phyloP scores from a whole-genome alignment of 2,329 filamentous ascomycete genomes.

The Sphaceloma murrayae region DNA sequence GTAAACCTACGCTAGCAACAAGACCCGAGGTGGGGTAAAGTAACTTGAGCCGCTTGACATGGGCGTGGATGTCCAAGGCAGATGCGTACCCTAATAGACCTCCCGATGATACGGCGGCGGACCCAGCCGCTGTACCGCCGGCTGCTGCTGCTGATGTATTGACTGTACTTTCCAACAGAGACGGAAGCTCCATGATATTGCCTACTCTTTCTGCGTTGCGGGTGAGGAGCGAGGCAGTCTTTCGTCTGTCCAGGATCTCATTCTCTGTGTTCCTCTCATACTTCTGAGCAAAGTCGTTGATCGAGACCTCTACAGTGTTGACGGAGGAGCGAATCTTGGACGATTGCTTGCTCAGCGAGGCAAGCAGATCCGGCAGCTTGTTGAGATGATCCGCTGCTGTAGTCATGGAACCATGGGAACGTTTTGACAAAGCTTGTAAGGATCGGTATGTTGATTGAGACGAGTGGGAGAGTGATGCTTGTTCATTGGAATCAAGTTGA shows the following conservation, averaged over 20 bases:
- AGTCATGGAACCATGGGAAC: slow-evolving; percentile 77
- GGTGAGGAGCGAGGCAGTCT: slow-evolving; percentile 69
- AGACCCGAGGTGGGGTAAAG: slow-evolving; percentile 73
- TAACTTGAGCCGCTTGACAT: slow-evolving; percentile 75
- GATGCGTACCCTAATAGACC: slow-evolving; percentile 60
- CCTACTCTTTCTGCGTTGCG: slow-evolving; percentile 82
- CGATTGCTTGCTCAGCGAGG: slow-evolving; percentile 56
- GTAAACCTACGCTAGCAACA: slow-evolving; percentile 59
- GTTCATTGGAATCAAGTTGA: slow-evolving; percentile 64
- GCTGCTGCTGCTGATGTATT: slow-evolving; percentile 41
- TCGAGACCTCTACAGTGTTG: slow-evolving; percentile 67
- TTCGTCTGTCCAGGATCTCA: slow-evolving; percentile 58
- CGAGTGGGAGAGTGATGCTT: slow-evolving; percentile 67
- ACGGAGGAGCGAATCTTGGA: slow-evolving; percentile 60
- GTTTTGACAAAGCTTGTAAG: slow-evolving; percentile 78
- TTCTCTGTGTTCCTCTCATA: slow-evolving; percentile 64
- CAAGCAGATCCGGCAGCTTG: slow-evolving; percentile 63
- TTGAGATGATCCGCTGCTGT: slow-evolving; percentile 67
- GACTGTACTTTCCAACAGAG: slow-evolving; percentile 72
- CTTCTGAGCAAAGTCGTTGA: slow-evolving; percentile 69
- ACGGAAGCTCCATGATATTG: slow-evolving; percentile 83
- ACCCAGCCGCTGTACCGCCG: slow-evolving; percentile 34
- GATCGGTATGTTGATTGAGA: slow-evolving; percentile 73
- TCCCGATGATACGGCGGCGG: slow-evolving; percentile 26
- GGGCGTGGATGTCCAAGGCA: slow-evolving; percentile 83